phyloP scores from a whole-genome alignment of 2,329 filamentous ascomycete species.

The Incumbomyces delicatus region DNA sequence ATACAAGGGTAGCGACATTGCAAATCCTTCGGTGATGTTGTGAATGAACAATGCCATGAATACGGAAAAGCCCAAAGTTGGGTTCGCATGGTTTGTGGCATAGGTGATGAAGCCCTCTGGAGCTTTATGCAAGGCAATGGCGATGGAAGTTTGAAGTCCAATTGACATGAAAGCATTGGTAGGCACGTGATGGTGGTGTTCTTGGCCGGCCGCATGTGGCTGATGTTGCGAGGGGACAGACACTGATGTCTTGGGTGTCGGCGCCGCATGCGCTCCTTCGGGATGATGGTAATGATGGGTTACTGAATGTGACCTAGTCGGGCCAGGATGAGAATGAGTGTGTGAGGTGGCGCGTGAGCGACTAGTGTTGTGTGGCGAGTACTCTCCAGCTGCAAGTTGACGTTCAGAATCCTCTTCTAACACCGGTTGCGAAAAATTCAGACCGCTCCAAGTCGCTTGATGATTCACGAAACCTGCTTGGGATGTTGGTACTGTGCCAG shows the following conservation, averaged over 20 bases:
- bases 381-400: not conserved
- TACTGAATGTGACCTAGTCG: conserved; percentile 14
- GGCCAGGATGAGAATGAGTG: not conserved
- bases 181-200: conserved; percentile 88
- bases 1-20: conserved; percentile 84
- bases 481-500: not conserved
- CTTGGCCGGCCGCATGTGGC: conserved; percentile 24
- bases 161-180: conserved; percentile 89
- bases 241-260: conserved; percentile 2
- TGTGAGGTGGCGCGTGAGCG: not conserved
- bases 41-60: conserved; percentile 96
- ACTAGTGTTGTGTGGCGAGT: not conserved
- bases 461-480: not conserved
- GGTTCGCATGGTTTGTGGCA: conserved; percentile 93
- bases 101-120: conserved; percentile 84
- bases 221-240: conserved; percentile 14
- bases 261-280: conserved; percentile 13
- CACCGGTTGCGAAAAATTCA: not conserved
- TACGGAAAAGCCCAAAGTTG: conserved; percentile 75
- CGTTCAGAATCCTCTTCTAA: not conserved
- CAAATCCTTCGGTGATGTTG: conserved; percentile 96
- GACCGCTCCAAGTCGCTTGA: conserved; percentile 1
- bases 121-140: conserved; percentile 92
- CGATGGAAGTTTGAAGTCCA: conserved; percentile 89
- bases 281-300: conserved; percentile 21